Conservation (phyloP, 768 basidiomycete genomes). For the Trametes punicea region DNA sequence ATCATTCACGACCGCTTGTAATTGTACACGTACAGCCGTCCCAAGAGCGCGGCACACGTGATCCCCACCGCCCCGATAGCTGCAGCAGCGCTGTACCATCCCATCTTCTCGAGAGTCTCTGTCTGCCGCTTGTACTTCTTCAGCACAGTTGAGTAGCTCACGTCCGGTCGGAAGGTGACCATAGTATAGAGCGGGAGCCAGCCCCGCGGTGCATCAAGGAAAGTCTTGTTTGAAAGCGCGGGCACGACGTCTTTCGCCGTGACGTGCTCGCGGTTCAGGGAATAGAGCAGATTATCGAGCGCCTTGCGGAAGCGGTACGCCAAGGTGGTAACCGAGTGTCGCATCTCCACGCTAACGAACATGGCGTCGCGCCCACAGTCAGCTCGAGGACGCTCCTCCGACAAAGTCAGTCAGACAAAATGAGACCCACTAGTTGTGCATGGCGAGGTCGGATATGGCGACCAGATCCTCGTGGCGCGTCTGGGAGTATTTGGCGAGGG, state of each 20-base stretch:
- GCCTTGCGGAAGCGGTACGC: constrained; percentile 75
- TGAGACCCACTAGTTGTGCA: constrained; percentile 89
- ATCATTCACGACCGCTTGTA: constrained; percentile 18
- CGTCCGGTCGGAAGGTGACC: constrained; percentile 96
- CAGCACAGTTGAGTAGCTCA: constrained; percentile 82
- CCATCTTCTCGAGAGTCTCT: constrained; percentile 50
- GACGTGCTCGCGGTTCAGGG: constrained; percentile 51
- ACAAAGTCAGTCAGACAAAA: constrained; percentile 1
- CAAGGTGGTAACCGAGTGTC: constrained; percentile 83
- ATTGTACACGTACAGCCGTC: constrained; percentile 24
- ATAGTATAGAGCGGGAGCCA: constrained; percentile 97
- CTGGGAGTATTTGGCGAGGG: constrained; percentile 75
- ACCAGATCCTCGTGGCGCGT: constrained; percentile 83
- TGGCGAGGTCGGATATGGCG: constrained; percentile 89
- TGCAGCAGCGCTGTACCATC: constrained; percentile 44
- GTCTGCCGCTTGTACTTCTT: constrained; percentile 68
- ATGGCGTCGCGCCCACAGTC: constrained; percentile 18
- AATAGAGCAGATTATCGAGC: constrained; percentile 71
- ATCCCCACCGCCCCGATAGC: constrained; percentile 41
- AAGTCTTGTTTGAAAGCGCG: constrained; percentile 23
- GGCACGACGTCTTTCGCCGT: constrained; percentile 46
- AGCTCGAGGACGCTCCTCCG: constrained; percentile 1
- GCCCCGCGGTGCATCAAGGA: constrained; percentile 50
- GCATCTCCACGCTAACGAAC: constrained; percentile 80
- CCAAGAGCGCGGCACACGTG: constrained; percentile 32